Evolutionary conservation across 1,284 basidiomycete species (phyloP).

Genomic region (Rhodotorula sp.): DNA sequence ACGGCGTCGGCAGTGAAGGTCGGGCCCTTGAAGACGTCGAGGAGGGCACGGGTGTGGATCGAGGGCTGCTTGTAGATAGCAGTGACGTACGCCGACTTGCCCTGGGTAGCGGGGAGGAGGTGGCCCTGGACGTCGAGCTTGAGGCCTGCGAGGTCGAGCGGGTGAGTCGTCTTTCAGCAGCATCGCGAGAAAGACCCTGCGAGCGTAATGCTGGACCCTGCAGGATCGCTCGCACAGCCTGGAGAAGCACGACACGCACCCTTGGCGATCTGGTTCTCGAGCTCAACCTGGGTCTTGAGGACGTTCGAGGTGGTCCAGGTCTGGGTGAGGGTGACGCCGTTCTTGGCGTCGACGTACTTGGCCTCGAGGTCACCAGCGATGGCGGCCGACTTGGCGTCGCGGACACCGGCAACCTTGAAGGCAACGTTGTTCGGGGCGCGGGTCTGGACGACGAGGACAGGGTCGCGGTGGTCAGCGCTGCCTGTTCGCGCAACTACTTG

Average conservation of each 20-base stretch:
- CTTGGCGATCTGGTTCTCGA: slow-evolving; percentile 97
- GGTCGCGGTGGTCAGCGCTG: neutral
- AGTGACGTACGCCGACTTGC: slow-evolving; percentile 77
- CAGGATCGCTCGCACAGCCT: no score
- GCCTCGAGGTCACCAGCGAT: slow-evolving; percentile 85
- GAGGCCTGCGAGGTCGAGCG: slow-evolving; percentile 57
- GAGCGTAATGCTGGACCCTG: neutral
- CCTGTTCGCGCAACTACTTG: neutral
- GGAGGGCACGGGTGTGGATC: slow-evolving; percentile 84
- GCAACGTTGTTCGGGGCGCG: slow-evolving; percentile 68
- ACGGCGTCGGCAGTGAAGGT: slow-evolving; percentile 92
- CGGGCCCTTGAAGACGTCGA: slow-evolving; percentile 97
- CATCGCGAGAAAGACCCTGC: neutral
- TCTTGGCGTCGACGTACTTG: slow-evolving; percentile 76
- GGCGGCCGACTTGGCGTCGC: slow-evolving; percentile 68
- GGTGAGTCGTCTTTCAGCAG: neutral
- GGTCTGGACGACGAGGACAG: slow-evolving; percentile 80
- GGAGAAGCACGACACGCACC: slow-evolving; percentile 51
- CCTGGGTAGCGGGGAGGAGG: slow-evolving; percentile 76
- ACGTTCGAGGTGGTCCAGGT: slow-evolving; percentile 92
- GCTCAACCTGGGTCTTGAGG: slow-evolving; percentile 82
- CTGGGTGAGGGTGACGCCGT: slow-evolving; percentile 87
- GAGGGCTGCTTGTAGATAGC: slow-evolving; percentile 95
- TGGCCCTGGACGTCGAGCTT: slow-evolving; percentile 89
- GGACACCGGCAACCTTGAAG: slow-evolving; percentile 68